Conservation (phyloP, 306 rosid species). For the Cercis canadensis region DNA sequence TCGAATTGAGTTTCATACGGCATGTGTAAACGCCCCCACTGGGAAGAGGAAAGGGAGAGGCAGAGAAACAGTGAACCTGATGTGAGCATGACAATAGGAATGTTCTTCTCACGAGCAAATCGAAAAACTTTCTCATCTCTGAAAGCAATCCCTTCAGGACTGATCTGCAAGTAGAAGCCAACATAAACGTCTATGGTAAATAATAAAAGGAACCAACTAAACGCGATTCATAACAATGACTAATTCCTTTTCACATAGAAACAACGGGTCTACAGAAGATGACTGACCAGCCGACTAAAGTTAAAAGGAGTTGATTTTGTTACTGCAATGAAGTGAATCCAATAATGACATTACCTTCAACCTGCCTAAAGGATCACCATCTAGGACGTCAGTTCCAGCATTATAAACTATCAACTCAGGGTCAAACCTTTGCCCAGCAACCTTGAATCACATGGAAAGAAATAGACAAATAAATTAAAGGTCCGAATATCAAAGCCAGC, state of each 20-base stretch:
- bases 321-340: conserved; percentile 31
- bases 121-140: conserved; percentile 93
- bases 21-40: background rate
- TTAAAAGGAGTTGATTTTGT: conserved; percentile 27
- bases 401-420: conserved; percentile 87
- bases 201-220: conserved; percentile 24
- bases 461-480: conserved; percentile 26
- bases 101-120: conserved; percentile 73
- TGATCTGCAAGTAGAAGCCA: conserved; percentile 62
- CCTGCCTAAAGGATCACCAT: conserved; percentile 91
- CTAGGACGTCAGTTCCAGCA: conserved; percentile 96
- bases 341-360: conserved; percentile 65
- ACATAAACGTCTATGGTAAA: conserved; percentile 33
- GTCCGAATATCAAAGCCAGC: background rate
- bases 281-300: conserved; percentile 29
- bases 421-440: conserved; percentile 62
- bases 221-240: background rate
- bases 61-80: conserved; percentile 62
- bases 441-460: conserved; percentile 50
- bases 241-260: conserved; percentile 20
- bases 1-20: background rate
- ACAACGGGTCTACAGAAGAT: conserved; percentile 8
- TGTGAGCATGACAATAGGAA: conserved; percentile 95
- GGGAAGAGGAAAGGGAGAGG: background rate
- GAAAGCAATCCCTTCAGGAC: conserved; percentile 76